Evolutionary conservation across 169 alveolate species (phyloP).

Genomic region (Plasmodium sp.): DNA sequence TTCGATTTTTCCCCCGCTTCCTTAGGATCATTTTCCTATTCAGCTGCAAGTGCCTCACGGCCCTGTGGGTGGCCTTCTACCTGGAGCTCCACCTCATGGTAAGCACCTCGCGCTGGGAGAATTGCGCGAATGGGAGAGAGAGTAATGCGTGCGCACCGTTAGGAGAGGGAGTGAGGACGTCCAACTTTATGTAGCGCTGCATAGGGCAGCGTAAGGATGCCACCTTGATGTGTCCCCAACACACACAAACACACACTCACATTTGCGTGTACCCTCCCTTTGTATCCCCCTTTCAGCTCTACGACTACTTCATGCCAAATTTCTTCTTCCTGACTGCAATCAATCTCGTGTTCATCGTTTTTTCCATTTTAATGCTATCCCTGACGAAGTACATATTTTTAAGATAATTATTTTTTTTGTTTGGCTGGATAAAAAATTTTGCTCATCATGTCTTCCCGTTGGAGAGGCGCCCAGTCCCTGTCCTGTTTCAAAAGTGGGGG

Average conservation of each 20-base stretch:
- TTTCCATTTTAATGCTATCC: slow-evolving; percentile 10
- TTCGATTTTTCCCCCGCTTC: neutral
- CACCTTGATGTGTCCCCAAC: neutral
- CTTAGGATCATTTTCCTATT: slow-evolving; percentile 13
- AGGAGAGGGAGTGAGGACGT: neutral
- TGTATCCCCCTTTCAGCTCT: slow-evolving; percentile 37
- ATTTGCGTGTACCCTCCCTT: neutral
- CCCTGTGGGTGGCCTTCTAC: slow-evolving; percentile 35
- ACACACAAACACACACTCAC: neutral
- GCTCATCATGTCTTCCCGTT: neutral
- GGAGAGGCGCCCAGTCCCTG: slow-evolving; percentile 33
- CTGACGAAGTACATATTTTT: slow-evolving; percentile 26
- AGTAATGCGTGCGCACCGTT: neutral
- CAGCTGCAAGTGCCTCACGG: slow-evolving; percentile 6
- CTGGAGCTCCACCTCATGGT: slow-evolving; percentile 39
- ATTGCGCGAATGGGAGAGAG: neutral
- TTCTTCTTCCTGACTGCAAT: slow-evolving; percentile 1
- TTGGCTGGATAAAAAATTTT: slow-evolving; percentile 24
- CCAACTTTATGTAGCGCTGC: neutral
- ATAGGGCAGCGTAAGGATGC: too few relatives aligned
- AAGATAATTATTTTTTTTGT: slow-evolving; percentile 22
- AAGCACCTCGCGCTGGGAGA: neutral
- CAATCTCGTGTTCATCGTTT: neutral
- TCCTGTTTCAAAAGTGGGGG: slow-evolving; percentile 3
- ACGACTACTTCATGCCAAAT: slow-evolving; percentile 56